Evolutionary conservation across 2,329 filamentous ascomycete genomes (phyloP), one percentile per base, ranked within the genome.

Genomic region (Immersiporthe knoxdaviesiana): DNA sequence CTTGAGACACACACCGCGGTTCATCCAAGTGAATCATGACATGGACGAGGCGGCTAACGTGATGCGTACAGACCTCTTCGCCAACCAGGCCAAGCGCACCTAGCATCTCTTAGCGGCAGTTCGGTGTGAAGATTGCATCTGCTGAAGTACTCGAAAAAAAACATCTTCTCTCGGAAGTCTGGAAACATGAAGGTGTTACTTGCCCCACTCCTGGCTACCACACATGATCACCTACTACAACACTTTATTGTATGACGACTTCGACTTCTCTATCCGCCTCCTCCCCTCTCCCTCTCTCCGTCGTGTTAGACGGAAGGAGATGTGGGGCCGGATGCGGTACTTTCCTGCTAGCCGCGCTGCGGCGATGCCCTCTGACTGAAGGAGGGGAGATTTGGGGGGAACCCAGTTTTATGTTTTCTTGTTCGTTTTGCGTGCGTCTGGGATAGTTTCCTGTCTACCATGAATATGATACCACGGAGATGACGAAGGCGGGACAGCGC

Each of bases 11-110:
- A 18, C 27, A 52, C n/a, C n/a, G 21, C 11, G 44, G 58, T 41
- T 24, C 30, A 10, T 18, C 47, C 37, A 10, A 14, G 7, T 27
- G 30, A 60, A n/a, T 44, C 7, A 44, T 6, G 12, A 24, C 35
- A 18, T 4, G 44, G 44, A 47, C 18, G 35, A 11, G 61, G 27
- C 35, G 16, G 58, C 56, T 70, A 37, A 63, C 37, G 10, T 16
- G 16, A 30, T n/a, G 3, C 32, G 21, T 62, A 71, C 73, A 81
- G 79, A 82, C 75, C 77, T 81, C 68, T 82, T 80, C 73, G 73
- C 76, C n/a, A 32, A 14, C 14, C 65, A 52, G 56, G 56, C 39
- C 27, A 67, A 62, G 65, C 56, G 58, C 16, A 63, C 47, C 27
- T 63, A 63, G 41, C 1, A 30, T 2, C 5, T 1, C 52, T 14